Conservation (phyloP, 306 rosid genomes). For the Geum urbanum region DNA sequence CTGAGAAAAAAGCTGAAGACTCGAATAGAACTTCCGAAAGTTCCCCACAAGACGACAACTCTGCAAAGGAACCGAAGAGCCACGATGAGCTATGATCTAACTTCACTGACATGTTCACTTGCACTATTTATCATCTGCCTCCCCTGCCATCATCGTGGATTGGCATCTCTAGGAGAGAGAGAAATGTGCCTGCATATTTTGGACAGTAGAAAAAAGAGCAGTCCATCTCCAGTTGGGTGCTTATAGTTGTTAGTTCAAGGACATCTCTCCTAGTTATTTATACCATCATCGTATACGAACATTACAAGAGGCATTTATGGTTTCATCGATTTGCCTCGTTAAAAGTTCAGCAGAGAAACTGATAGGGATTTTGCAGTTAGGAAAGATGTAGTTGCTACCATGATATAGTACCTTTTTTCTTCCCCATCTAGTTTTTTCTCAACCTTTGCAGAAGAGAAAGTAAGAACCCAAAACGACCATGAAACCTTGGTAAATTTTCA, state of each 20-base stretch:
- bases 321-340: neutral
- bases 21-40: slow-evolving; percentile 43
- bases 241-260: neutral
- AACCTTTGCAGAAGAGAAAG: too few species aligned
- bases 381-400: too few species aligned
- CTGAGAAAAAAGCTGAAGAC: slow-evolving; percentile 32
- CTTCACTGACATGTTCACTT: slow-evolving; percentile 21
- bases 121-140: slow-evolving; percentile 34
- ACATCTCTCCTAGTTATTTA: neutral
- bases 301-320: neutral
- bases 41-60: slow-evolving; percentile 35
- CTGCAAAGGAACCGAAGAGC: slow-evolving; percentile 29
- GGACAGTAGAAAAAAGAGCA: slow-evolving; percentile 18
- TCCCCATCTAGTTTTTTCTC: too few species aligned
- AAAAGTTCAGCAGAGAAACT: neutral
- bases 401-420: too few species aligned
- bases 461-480: too few species aligned
- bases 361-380: slow-evolving; percentile 5
- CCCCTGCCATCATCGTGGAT: slow-evolving; percentile 22
- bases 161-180: slow-evolving; percentile 14
- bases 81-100: slow-evolving; percentile 75
- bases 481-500: too few species aligned
- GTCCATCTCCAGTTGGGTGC: slow-evolving; percentile 14
- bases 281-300: neutral
- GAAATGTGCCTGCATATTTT: slow-evolving; percentile 19